Evolutionary conservation across 1,139 yeast genomes (phyloP).

Genomic region (Saccharomyces hybrid): DNA sequence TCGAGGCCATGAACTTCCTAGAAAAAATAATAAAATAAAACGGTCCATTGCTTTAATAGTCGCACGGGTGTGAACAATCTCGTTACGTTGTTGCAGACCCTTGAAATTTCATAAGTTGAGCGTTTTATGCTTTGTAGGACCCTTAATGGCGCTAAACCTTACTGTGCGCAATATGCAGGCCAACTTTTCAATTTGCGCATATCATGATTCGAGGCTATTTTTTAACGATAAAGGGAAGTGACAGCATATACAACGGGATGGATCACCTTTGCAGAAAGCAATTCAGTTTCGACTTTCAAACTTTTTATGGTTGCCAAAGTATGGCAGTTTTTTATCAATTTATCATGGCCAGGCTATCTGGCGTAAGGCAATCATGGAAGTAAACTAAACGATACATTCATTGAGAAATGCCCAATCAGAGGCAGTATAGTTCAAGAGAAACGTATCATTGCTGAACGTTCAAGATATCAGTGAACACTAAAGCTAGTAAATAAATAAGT

Average conservation of each 20-base stretch:
- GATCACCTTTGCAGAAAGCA: background rate
- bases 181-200: background rate
- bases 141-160: background rate
- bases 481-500: background rate
- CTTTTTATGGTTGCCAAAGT: background rate
- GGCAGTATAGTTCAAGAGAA: background rate
- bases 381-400: background rate
- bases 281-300: background rate
- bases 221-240: background rate
- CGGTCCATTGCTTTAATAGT: background rate
- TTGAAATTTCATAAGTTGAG: background rate
- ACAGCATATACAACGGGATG: background rate
- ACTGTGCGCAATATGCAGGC: background rate
- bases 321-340: background rate
- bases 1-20: background rate
- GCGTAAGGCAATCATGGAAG: background rate
- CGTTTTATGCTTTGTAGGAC: background rate
- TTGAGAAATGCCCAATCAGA: background rate
- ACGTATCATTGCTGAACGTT: background rate
- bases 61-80: background rate
- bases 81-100: background rate
- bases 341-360: background rate
- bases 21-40: background rate
- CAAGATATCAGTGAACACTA: background rate
- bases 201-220: background rate